Conservation (phyloP, 108 stramenopile species). For the Skeletonema tropicum region DNA sequence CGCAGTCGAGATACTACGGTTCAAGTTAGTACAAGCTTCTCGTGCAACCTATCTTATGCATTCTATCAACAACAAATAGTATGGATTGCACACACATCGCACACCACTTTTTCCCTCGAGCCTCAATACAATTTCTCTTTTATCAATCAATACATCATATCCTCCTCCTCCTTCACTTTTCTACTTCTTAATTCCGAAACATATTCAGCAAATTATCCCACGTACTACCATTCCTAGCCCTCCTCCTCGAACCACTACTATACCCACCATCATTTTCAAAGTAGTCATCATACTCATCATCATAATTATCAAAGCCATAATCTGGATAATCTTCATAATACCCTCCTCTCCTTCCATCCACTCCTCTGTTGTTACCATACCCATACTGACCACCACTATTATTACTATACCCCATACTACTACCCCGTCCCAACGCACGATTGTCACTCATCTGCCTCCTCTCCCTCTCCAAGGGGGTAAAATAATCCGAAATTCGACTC, state of each 20-base stretch:
- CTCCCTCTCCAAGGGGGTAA: slow-evolving; percentile 10
- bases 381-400: background rate
- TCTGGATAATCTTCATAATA: slow-evolving; percentile 7
- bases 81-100: background rate
- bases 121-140: too few relatives aligned
- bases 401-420: background rate
- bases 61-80: background rate
- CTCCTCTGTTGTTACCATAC: background rate
- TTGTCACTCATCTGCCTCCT: slow-evolving; percentile 12
- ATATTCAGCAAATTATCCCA: background rate
- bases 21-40: too few relatives aligned
- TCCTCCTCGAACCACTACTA: background rate
- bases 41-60: background rate
- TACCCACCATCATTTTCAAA: slow-evolving; percentile 6
- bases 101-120: background rate
- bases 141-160: background rate
- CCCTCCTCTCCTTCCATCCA: background rate
- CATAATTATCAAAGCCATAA: slow-evolving; percentile 6
- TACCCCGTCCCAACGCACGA: slow-evolving; percentile 5
- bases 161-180: background rate
- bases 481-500: slow-evolving; percentile 3
- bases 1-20: too few relatives aligned
- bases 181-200: background rate
- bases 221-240: background rate
- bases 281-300: background rate